These are phyloP conservation scores for Coemansia sp. DNA, from an alignment of 192 early-diverging fungal genomes.

Conservation along the genomic window DNA sequence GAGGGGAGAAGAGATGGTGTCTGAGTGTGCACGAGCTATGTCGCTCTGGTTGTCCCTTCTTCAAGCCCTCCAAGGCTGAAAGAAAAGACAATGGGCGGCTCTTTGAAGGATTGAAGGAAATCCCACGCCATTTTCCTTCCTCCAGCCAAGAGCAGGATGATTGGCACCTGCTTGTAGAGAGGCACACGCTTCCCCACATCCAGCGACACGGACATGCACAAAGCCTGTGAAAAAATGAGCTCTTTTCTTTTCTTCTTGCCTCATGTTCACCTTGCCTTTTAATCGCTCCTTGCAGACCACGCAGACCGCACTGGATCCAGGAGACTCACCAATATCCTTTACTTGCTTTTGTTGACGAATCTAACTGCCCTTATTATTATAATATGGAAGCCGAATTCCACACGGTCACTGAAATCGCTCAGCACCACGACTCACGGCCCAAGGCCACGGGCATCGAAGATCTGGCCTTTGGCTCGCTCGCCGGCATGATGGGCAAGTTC, in stretches of 20 bases:
- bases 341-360: background rate
- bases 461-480: slow-evolving; percentile 56
- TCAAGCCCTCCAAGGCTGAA: background rate
- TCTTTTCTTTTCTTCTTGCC: background rate
- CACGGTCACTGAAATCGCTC: slow-evolving; percentile 17
- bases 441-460: slow-evolving; percentile 32
- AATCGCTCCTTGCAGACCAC: background rate
- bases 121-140: background rate
- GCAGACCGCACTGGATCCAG: background rate
- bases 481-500: slow-evolving; percentile 88
- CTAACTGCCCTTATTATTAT: slow-evolving; percentile 3
- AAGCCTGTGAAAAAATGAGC: background rate
- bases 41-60: background rate
- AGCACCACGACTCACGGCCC: slow-evolving; percentile 9
- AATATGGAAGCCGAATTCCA: slow-evolving; percentile 48
- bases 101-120: background rate
- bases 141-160: background rate
- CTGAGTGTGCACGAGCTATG: background rate
- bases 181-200: background rate
- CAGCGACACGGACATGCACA: background rate
- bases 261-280: background rate
- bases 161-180: background rate
- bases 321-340: background rate
- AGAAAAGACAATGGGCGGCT: background rate
- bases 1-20: background rate